Evolutionary conservation across 129 eudicot genomes (phyloP).

Genomic region (Logfia minima): DNA sequence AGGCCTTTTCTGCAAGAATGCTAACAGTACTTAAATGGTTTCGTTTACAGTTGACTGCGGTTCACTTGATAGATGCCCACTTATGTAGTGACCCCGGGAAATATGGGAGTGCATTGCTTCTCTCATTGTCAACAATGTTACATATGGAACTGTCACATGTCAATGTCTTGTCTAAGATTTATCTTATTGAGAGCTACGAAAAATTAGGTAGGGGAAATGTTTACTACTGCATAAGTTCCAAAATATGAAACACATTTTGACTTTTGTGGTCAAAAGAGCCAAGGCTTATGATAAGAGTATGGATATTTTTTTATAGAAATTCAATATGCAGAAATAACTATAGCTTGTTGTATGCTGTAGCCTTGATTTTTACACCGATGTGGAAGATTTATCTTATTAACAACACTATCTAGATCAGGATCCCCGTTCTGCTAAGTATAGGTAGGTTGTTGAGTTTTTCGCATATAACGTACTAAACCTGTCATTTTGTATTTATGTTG

Average conservation of each 20-base stretch:
- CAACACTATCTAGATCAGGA: constrained; percentile 72
- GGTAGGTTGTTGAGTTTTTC: constrained; percentile 31
- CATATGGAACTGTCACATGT: constrained; percentile 79
- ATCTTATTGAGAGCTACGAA: constrained; percentile 91
- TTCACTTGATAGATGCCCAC: constrained; percentile 91
- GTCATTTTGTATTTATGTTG: constrained; percentile 6
- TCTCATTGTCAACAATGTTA: constrained; percentile 85
- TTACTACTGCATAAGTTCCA: not conserved
- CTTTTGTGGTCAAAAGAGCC: constrained; percentile 16
- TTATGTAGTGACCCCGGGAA: constrained; percentile 92
- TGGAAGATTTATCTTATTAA: constrained; percentile 73
- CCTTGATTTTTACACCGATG: constrained; percentile 88
- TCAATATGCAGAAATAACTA: not conserved
- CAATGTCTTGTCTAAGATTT: constrained; percentile 82
- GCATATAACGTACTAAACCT: not conserved
- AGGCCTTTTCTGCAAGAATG: not conserved
- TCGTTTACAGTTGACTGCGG: constrained; percentile 72
- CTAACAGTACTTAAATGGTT: not conserved
- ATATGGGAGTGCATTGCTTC: constrained; percentile 84
- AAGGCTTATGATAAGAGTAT: not conserved
- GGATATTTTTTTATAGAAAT: not conserved
- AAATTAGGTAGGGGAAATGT: constrained; percentile 19
- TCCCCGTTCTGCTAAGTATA: constrained; percentile 81
- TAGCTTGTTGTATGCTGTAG: constrained; percentile 40
- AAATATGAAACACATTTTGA: not conserved